Evolutionary conservation across 164 flowering plant species (phyloP), one percentile per base, ranked within the genome.

Genomic region (Liriodendron chinense): DNA sequence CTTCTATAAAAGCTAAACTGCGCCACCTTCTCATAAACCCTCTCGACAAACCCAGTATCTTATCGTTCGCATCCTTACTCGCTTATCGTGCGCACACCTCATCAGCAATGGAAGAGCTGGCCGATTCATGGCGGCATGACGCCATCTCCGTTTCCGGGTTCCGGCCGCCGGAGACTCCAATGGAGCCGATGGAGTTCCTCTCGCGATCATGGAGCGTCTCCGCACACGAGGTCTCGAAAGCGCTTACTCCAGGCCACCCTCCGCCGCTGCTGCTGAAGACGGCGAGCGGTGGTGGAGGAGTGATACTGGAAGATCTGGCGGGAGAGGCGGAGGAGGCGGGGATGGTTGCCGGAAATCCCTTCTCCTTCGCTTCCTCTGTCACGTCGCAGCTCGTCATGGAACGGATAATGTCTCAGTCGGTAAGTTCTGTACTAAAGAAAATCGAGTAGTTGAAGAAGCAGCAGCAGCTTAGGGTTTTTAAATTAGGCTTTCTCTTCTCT

Each of bases 181-280:
- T 65, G 6, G 99, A 96, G 83, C 89, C 99, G 24, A 96, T 93
- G 99, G 99, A 96, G 91, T 96, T 96, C 67, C 87, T 96, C 12
- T 91, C 98, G 1, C 91, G 99, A 14, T 96, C 98, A 0, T 96
- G 99, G 99, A 93, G 96, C 79, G 83, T 89, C 20, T 96, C 99
- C 0, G 97, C 98, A 65, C 76, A 80, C 0, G 94, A 93, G 70
- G 89, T 93, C 57, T 93, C 98, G 14, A 96, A 89, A 79, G 94
- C 92, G 10, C 80, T 93, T 1, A 72, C 86, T 20, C 89, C 88
- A 5, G 0, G 12, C 8, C 18, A 53, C 18, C 71, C 86, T 13
- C 71, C 77, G 6, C 34, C 77, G 21, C 76, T 74, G 4, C 61
- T 77, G 18, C 12, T 10, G 12, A 83, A 77, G 59, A 63, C 83